A percentile compares a stretch with the other conserved stretches of the same genome.
These are phyloP conservation scores for Hemileccinum rubropunctum DNA, from an alignment of 768 basidiomycete species.

Conservation along the genomic window DNA sequence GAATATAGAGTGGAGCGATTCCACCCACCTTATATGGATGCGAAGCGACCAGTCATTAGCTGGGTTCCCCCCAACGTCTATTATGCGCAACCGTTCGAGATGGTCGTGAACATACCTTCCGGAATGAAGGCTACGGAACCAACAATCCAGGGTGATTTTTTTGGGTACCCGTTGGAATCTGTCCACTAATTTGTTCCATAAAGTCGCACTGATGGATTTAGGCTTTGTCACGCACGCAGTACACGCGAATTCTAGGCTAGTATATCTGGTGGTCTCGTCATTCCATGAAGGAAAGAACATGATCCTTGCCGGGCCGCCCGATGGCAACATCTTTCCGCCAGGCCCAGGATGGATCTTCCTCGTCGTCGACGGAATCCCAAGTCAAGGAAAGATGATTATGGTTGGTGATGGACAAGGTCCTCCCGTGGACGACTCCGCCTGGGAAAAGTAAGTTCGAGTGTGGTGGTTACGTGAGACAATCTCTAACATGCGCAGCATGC, in stretches of 20 bases:
- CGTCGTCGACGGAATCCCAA: conserved; percentile 65
- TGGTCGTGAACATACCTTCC: conserved; percentile 44
- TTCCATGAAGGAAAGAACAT: conserved; percentile 46
- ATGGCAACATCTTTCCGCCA: conserved; percentile 67
- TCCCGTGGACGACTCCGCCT: conserved; percentile 51
- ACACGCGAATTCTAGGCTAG: conserved; percentile 74
- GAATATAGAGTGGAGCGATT: conserved; percentile 90
- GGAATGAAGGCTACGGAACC: conserved; percentile 32
- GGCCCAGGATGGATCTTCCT: conserved; percentile 78
- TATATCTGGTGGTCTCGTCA: conserved; percentile 53
- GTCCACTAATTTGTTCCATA: conserved; percentile 6
- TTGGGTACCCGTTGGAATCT: neutral
- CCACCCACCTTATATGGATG: conserved; percentile 75
- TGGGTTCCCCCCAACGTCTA: conserved; percentile 35
- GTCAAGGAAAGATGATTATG: conserved; percentile 60
- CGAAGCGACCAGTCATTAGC: conserved; percentile 52
- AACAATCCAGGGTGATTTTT: conserved; percentile 49
- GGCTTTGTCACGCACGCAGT: conserved; percentile 79
- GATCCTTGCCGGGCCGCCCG: conserved; percentile 61
- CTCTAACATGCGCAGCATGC: conserved; percentile 37
- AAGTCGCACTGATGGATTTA: conserved; percentile 77
- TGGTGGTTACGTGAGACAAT: neutral
- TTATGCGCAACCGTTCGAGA: conserved; percentile 45
- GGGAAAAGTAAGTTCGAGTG: conserved; percentile 50
- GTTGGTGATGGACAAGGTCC: conserved; percentile 66